Evolutionary conservation across 352 stramenopile species (phyloP), one percentile per base, ranked within the genome.

Genomic region (Detonula confervacea): DNA sequence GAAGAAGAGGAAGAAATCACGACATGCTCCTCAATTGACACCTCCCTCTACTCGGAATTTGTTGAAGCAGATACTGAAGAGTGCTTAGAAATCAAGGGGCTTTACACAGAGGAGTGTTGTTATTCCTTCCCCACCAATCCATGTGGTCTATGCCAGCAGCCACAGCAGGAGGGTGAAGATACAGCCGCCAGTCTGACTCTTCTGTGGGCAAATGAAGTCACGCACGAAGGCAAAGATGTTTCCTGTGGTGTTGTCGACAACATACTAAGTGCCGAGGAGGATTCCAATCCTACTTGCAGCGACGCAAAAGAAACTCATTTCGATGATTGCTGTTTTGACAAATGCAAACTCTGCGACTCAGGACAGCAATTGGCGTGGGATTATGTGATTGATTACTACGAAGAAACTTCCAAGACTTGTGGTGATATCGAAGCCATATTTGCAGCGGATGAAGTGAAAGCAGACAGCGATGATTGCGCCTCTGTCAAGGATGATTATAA

Each of bases 371-470:
- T 88, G 24, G 77, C 72, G 22, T 86, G 73, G 73, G 81, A 88
- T 44, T 83, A 72, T 49, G 22, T 77, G 16, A 51, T 86, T 33
- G 73, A 81, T 29, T 71, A 73, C 49, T 56, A 84, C 35, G 55
- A 80, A 51, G 62, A 88, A 11, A 61, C 75, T 8, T 44, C 57
- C 7, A 88, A 81, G 57, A 87, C 80, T 42, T 88, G 81, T 56
- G 74, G 75, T 14, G 70, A 84, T 37, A 84, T 88, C 16, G 81
- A 84, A 63, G 75, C 81, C 16, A 69, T 78, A 18, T 84, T 88
- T 55, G 62, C 76, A 18, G 71, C 75, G 1, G 62, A 84, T 24
- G 65, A 80, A 70, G 29, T 88, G 3, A 56, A 64, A 11, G 75
- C 75, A 0, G 62, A 59, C 22, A 84, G 71, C 56, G 18, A 77